phyloP scores from a whole-genome alignment of 2,329 filamentous ascomycete species.

The Phialemoniopsis sp. region DNA sequence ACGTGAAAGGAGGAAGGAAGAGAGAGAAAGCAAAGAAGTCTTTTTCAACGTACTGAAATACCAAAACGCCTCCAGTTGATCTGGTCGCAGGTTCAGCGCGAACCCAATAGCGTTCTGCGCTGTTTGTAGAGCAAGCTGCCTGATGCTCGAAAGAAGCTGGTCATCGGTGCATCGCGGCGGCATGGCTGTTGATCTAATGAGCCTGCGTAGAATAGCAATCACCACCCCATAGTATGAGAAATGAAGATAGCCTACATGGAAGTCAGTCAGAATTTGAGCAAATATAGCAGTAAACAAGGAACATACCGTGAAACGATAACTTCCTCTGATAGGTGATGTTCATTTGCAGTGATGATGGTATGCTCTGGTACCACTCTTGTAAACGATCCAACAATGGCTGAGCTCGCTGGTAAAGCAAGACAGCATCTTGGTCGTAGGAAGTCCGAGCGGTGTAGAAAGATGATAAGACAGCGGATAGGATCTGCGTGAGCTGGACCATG shows the following conservation, averaged over 20 bases:
- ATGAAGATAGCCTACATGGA: slow-evolving; percentile 28
- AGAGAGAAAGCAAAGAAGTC: too few relatives aligned
- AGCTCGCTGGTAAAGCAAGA: slow-evolving; percentile 37
- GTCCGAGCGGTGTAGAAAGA: slow-evolving; percentile 33
- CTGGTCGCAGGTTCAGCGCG: slow-evolving; percentile 1
- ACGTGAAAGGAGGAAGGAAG: neutral
- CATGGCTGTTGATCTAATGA: slow-evolving; percentile 29
- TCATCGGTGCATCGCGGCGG: slow-evolving; percentile 21
- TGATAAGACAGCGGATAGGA: slow-evolving; percentile 40
- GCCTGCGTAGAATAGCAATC: slow-evolving; percentile 39
- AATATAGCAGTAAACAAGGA: neutral
- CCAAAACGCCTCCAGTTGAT: slow-evolving; percentile 19
- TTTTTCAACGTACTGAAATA: slow-evolving; percentile 8
- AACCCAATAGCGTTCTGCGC: slow-evolving; percentile 14
- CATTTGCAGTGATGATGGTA: slow-evolving; percentile 39
- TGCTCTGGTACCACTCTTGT: slow-evolving; percentile 39
- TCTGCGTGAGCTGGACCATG: slow-evolving; percentile 39
- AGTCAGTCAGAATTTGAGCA: slow-evolving; percentile 10
- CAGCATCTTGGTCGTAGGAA: slow-evolving; percentile 21
- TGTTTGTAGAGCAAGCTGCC: slow-evolving; percentile 22
- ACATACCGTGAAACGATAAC: slow-evolving; percentile 25
- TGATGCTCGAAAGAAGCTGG: slow-evolving; percentile 19
- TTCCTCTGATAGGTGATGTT: slow-evolving; percentile 33
- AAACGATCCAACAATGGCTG: slow-evolving; percentile 42
- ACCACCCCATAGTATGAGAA: slow-evolving; percentile 42